Evolutionary conservation across 1,139 yeast genomes (phyloP), one percentile per base, ranked within the genome.

Genomic region (Geotrichum klebahnii): DNA sequence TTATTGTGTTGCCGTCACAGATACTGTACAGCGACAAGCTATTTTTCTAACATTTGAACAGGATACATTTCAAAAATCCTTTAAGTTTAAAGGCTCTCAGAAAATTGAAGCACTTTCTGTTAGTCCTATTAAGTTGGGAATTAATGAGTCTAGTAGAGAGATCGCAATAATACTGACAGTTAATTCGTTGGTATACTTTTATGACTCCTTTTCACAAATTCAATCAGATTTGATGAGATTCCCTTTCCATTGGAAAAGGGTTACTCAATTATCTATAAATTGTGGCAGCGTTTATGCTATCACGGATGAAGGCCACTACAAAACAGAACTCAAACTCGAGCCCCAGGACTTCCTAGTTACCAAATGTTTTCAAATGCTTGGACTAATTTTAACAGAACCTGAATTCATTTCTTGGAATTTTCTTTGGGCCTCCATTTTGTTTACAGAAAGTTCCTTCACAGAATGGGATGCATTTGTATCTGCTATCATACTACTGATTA

Each of bases 381-480:
- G 72, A 50, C 75, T 76, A 54, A 63, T 84, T 20, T 75, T 84
- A 3, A 85, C 84, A 5, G 72, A 83, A 1, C 74, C 75, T 48
- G 73, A 79, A 3, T 76, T 75, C 58, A 83, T 80, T 58, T 73
- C 75, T 17, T 68, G 84, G 29, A 75, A 82, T 78, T 69, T 81
- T 53, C 67, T 77, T 3, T 86, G 94, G 92, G 70, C 84, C 34
- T 67, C 82, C 0, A 79, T 85, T 0, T 63, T 74, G 23, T 68
- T 77, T 53, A 57, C 76, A 14, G 72, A 71, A 34, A 70, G 68
- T 2, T 55, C 63, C 16, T 71, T 64, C 20, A 71, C 74, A 56
- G 87, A 84, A 44, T 84, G 92, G 90, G 73, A 73, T 9, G 80
- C 86, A 0, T 79, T 81, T 58, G 71, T 77, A 0, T 69, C 77